Evolutionary conservation across 208 protist genomes (phyloP).

Genomic region (Leishmania arabica): DNA sequence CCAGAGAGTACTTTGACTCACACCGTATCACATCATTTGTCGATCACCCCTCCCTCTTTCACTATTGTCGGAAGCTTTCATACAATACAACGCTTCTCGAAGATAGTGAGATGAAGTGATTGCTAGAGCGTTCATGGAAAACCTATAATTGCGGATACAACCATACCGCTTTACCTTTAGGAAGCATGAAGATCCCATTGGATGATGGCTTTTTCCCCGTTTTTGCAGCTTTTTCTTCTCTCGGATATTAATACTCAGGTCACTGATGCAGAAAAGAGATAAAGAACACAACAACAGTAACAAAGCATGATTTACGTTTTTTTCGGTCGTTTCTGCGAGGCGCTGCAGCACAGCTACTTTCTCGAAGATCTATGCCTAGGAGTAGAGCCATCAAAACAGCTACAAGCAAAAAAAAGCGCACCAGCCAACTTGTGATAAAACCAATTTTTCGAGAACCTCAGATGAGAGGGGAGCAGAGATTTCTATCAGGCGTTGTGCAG

Average conservation of each 20-base stretch:
- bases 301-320: no score
- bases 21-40: not conserved
- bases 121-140: no score
- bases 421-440: not conserved
- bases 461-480: not conserved
- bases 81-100: not conserved
- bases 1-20: not conserved
- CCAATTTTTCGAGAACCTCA: not conserved
- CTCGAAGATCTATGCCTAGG: not conserved
- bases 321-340: not conserved
- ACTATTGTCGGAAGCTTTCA: not conserved
- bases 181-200: no score
- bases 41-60: not conserved
- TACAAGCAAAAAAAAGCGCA: not conserved
- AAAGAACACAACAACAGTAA: no score
- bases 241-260: no score
- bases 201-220: no score
- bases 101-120: not conserved
- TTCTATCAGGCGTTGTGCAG: conserved; percentile 5
- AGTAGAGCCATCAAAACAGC: no score
- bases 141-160: no score
- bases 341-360: not conserved
- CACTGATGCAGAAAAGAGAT: no score
- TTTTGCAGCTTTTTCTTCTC: no score
- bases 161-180: no score